Base-by-base conservation (phyloP, 139 green algal genomes). In the Protoeuglena noctilucae region DNA sequence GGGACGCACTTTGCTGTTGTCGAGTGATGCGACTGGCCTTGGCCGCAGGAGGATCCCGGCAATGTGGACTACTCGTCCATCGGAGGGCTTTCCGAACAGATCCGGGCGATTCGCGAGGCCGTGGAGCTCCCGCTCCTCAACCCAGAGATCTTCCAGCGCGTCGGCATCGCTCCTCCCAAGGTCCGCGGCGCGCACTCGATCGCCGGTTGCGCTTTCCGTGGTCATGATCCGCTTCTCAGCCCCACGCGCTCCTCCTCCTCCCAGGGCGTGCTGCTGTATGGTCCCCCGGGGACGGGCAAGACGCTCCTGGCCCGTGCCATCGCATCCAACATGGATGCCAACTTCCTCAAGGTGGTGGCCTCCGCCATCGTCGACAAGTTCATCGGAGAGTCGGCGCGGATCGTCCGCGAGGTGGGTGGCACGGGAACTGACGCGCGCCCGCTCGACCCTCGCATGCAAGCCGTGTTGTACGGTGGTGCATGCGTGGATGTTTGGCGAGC, bases 91-190 rank as follows among this genome's bases (percentile, higher is more conserved):
- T 64, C 59, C 2, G 92, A 99, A 60, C 91, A 99, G 76, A 93
- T 86, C 40, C 68, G 87, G 3, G 90, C 94, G 75, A 72, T 99
- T 52, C 74, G 92, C 1, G 92, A 99, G 68, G 81, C 71, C 51
- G 89, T 99, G 22, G 92, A 99, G 85, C 77, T 99, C 71, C 92
- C 92, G 26, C 75, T 99, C n/a, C 82, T 98, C 72, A 99, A 99
- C 75, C 92, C 92, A 14, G 92, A 99, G 76, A 79, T 99, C 14
- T 99, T 99, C 73, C 53, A 86, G 30, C 70, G 92, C 1, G 92
- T 99, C 25, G 92, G 92, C 60, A 98, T 99, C 79, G 94, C 94
- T 51, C 91, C 92, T 24, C 92, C 92, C 26, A 98, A 95, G 70
- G 86, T 68, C 17, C 26, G 4, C 14, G n/a, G n/a, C n/a, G n/a